Percentiles rank a stretch among this genome's conserved stretches.
These are phyloP conservation scores for Scedosporium aurantiacum DNA, from an alignment of 2,329 filamentous ascomycete species.

Conservation along the genomic window DNA sequence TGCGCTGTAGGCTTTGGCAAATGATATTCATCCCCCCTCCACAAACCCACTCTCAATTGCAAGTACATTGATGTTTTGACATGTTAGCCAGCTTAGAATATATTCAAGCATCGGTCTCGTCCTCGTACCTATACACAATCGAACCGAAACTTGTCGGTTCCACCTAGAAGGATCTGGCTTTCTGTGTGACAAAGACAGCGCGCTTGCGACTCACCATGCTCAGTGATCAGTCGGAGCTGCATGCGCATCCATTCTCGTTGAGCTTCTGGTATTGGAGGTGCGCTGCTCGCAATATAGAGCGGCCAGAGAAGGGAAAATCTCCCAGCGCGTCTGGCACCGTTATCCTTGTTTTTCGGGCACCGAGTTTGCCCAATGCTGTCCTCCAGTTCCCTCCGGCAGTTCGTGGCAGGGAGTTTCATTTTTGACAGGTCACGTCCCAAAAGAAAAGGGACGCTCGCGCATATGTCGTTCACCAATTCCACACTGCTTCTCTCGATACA, in stretches of 20 bases:
- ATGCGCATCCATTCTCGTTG: conserved; percentile 9
- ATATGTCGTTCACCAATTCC: conserved; percentile 8
- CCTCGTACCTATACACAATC: conserved; percentile 9
- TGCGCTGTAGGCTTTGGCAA: too few relatives aligned
- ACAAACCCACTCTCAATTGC: too few relatives aligned
- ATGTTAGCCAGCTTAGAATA: too few relatives aligned
- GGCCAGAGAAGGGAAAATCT: conserved; percentile 11
- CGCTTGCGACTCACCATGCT: conserved; percentile 9
- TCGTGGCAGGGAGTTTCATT: conserved; percentile 6
- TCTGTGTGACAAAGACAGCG: conserved; percentile 4
- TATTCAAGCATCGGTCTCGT: background rate
- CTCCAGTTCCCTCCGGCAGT: background rate
- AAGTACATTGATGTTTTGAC: too few relatives aligned
- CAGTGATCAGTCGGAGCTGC: conserved; percentile 8
- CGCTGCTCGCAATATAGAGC: conserved; percentile 8
- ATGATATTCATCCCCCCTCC: too few relatives aligned
- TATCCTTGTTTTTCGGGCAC: background rate
- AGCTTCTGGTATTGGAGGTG: conserved; percentile 3
- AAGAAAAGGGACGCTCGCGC: conserved; percentile 10
- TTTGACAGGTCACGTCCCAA: conserved; percentile 7
- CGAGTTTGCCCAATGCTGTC: background rate
- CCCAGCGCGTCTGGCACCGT: background rate
- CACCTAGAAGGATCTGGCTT: conserved; percentile 9
- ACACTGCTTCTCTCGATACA: background rate
- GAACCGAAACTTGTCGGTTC: conserved; percentile 7